Evolutionary conservation across 495 filamentous ascomycete species (phyloP).

Genomic region (Apodospora peruviana): DNA sequence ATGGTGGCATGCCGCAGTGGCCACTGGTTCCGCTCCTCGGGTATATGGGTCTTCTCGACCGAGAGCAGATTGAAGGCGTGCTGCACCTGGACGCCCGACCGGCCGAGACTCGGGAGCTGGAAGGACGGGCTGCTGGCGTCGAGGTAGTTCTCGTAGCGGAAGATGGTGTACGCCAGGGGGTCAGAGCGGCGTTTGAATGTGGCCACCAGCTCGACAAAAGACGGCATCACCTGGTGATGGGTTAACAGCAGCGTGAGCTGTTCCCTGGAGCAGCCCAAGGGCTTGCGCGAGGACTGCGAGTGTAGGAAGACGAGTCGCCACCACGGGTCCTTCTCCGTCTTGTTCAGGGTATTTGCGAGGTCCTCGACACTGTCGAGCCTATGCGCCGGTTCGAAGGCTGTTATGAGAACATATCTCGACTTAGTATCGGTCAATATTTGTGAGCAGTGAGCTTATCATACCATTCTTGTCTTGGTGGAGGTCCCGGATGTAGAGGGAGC

Average conservation of each 20-base stretch:
- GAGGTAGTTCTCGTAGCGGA: slow-evolving; percentile 31
- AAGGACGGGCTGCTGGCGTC: slow-evolving; percentile 29
- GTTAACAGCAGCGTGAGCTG: slow-evolving; percentile 35
- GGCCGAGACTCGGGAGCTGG: slow-evolving; percentile 28
- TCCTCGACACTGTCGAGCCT: slow-evolving; percentile 2
- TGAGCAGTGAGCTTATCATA: background rate
- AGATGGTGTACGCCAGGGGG: slow-evolving; percentile 12
- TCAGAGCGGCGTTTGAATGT: slow-evolving; percentile 20
- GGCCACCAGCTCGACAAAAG: slow-evolving; percentile 39
- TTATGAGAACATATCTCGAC: background rate
- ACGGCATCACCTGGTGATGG: slow-evolving; percentile 39
- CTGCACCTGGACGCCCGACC: slow-evolving; percentile 34
- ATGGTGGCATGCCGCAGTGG: slow-evolving; percentile 35
- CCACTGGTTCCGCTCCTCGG: slow-evolving; percentile 30
- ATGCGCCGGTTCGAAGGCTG: background rate
- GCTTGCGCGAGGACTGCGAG: slow-evolving; percentile 23
- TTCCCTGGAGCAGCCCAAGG: slow-evolving; percentile 20
- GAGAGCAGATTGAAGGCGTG: slow-evolving; percentile 41
- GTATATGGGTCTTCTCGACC: slow-evolving; percentile 26
- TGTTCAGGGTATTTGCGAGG: background rate
- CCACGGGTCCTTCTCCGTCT: slow-evolving; percentile 5
- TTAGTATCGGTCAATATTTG: background rate
- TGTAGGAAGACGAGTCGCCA: slow-evolving; percentile 21
- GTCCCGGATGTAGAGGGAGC: slow-evolving; percentile 6
- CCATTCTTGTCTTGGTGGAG: background rate